Conservation (phyloP, 2,329 filamentous ascomycete species). For the Aspergillus ochraceus region DNA sequence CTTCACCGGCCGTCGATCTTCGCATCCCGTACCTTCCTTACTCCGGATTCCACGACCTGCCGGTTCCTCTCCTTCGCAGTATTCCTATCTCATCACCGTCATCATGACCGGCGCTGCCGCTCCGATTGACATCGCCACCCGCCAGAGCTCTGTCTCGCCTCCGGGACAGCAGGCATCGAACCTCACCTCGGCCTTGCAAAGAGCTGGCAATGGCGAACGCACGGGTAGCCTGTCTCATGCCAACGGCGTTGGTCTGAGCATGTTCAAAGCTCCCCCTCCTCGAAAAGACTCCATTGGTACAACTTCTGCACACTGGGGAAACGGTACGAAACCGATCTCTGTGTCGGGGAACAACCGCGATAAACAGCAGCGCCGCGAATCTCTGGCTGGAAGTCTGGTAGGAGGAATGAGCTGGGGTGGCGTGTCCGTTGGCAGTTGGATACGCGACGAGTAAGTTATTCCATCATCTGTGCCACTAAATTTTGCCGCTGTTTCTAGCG, state of each 20-base stretch:
- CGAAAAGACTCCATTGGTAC: slow-evolving; percentile 58
- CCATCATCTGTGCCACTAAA: slow-evolving; percentile 20
- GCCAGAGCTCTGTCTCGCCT: slow-evolving; percentile 59
- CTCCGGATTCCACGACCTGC: slow-evolving; percentile 15
- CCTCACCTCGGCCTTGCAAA: slow-evolving; percentile 61
- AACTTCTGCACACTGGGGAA: slow-evolving; percentile 54
- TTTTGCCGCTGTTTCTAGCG: slow-evolving; percentile 5
- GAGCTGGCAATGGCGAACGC: slow-evolving; percentile 45
- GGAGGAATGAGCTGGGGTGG: slow-evolving; percentile 97
- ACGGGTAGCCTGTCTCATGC: slow-evolving; percentile 46
- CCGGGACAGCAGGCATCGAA: slow-evolving; percentile 62
- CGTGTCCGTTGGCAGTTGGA: slow-evolving; percentile 93
- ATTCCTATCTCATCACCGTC: slow-evolving; percentile 31
- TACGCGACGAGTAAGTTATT: slow-evolving; percentile 88
- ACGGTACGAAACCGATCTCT: slow-evolving; percentile 62
- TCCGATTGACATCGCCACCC: slow-evolving; percentile 62
- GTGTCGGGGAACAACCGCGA: slow-evolving; percentile 52
- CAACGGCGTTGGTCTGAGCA: slow-evolving; percentile 37
- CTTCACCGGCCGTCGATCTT: slow-evolving; percentile 33
- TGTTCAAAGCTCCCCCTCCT: slow-evolving; percentile 41
- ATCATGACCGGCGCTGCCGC: slow-evolving; percentile 55
- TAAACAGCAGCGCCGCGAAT: slow-evolving; percentile 56
- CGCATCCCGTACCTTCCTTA: slow-evolving; percentile 26
- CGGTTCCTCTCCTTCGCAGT: slow-evolving; percentile 42
- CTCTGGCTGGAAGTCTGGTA: slow-evolving; percentile 60